These are phyloP conservation scores for Xylariaceae sp. DNA, from an alignment of 2,329 filamentous ascomycete species.

Conservation along the genomic window DNA sequence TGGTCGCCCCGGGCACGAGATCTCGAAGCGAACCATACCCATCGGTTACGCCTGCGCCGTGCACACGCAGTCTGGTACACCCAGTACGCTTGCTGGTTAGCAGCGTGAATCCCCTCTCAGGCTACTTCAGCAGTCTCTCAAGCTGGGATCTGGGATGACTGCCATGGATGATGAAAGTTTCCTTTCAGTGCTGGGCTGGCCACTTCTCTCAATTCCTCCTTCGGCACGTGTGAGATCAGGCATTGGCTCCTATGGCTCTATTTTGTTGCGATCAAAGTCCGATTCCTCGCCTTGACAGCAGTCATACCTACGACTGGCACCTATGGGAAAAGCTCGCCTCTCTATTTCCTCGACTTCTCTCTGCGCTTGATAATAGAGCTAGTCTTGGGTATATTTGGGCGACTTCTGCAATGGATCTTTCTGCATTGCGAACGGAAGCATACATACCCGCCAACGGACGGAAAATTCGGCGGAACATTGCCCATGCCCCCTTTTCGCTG, in stretches of 20 bases:
- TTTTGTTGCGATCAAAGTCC: slow-evolving; percentile 39
- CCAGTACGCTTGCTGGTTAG: slow-evolving; percentile 37
- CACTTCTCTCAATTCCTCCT: slow-evolving; percentile 37
- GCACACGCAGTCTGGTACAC: slow-evolving; percentile 41
- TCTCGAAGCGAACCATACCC: slow-evolving; percentile 70
- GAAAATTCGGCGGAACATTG: slow-evolving; percentile 10
- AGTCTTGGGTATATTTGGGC: slow-evolving; percentile 11
- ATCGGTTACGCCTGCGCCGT: slow-evolving; percentile 73
- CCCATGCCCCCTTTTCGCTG: neutral
- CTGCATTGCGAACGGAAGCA: slow-evolving; percentile 13
- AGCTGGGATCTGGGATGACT: slow-evolving; percentile 35
- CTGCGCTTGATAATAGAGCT: slow-evolving; percentile 21
- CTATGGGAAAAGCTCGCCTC: slow-evolving; percentile 42
- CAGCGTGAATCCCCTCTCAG: slow-evolving; percentile 47
- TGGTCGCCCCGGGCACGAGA: slow-evolving; percentile 64
- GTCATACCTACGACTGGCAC: slow-evolving; percentile 46
- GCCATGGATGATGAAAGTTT: slow-evolving; percentile 47
- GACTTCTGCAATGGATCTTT: slow-evolving; percentile 5
- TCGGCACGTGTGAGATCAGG: slow-evolving; percentile 41
- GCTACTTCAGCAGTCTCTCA: slow-evolving; percentile 48
- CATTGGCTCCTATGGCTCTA: slow-evolving; percentile 47
- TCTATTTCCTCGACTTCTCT: slow-evolving; percentile 37
- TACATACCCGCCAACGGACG: slow-evolving; percentile 23
- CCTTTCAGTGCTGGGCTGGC: slow-evolving; percentile 44
- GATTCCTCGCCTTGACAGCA: slow-evolving; percentile 32